A percentile compares a stretch with the other conserved stretches of the same genome.
phyloP scores from a whole-genome alignment of 1,284 basidiomycete species.

The Fereydounia khargensis region DNA sequence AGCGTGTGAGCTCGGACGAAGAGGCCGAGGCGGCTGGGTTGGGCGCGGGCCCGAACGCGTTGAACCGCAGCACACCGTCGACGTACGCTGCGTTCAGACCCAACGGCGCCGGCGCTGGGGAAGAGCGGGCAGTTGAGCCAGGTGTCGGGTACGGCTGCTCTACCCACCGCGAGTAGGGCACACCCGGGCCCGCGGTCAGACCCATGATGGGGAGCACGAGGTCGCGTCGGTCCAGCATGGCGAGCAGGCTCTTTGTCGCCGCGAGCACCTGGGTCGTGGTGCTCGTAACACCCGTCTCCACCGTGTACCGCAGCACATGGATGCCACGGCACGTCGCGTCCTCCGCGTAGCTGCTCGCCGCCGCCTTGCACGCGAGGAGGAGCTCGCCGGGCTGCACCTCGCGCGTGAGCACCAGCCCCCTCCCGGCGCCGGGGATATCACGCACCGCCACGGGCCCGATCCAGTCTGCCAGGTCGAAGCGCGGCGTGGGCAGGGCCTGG shows the following conservation, averaged over 20 bases:
- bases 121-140: not conserved
- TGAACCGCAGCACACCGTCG: slow-evolving; percentile 55
- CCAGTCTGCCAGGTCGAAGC: slow-evolving; percentile 39
- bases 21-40: slow-evolving; percentile 26
- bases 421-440: slow-evolving; percentile 47
- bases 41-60: slow-evolving; percentile 53
- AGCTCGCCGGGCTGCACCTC: slow-evolving; percentile 48
- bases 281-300: slow-evolving; percentile 45
- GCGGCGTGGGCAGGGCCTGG: slow-evolving; percentile 30
- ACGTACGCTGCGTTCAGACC: slow-evolving; percentile 30
- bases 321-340: slow-evolving; percentile 36
- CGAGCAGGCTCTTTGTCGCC: slow-evolving; percentile 49
- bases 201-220: slow-evolving; percentile 46
- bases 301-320: slow-evolving; percentile 38
- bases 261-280: slow-evolving; percentile 55
- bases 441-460: slow-evolving; percentile 40
- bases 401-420: slow-evolving; percentile 46
- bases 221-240: slow-evolving; percentile 46
- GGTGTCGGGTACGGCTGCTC: slow-evolving; percentile 36
- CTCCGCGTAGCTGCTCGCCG: slow-evolving; percentile 40
- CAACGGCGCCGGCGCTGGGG: not conserved
- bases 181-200: slow-evolving; percentile 48
- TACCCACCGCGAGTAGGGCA: slow-evolving; percentile 33
- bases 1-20: slow-evolving; percentile 29
- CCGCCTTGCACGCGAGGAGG: slow-evolving; percentile 45